phyloP scores from a whole-genome alignment of 2,329 filamentous ascomycete genomes.

The Verticillium alfalfae region DNA sequence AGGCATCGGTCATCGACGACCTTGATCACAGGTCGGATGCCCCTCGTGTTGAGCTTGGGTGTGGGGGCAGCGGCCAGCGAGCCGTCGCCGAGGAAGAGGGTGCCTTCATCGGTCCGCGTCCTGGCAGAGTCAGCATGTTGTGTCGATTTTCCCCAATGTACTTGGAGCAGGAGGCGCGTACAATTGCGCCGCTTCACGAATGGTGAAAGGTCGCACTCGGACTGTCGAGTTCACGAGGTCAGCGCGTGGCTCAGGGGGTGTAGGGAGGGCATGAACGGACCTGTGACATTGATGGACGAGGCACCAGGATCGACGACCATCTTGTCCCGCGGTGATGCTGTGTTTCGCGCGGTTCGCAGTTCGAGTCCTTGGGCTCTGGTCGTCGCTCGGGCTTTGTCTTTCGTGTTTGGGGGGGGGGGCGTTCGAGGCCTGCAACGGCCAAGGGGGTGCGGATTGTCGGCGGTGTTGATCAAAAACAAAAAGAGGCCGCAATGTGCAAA shows the following conservation, averaged over 20 bases:
- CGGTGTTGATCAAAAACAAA: constrained; percentile 9
- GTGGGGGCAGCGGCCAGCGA: constrained; percentile 83
- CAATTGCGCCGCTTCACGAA: constrained; percentile 92
- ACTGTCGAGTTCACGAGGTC: constrained; percentile 35
- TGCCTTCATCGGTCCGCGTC: constrained; percentile 71
- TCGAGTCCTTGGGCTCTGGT: neutral
- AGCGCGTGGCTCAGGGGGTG: constrained; percentile 15
- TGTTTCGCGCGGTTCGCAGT: neutral
- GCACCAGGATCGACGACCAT: constrained; percentile 35
- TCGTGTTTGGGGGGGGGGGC: neutral
- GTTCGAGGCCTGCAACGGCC: neutral
- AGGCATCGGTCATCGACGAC: constrained; percentile 94
- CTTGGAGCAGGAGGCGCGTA: constrained; percentile 27
- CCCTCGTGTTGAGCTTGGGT: constrained; percentile 79
- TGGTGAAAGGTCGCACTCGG: constrained; percentile 68
- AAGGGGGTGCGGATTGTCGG: neutral
- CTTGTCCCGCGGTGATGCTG: neutral
- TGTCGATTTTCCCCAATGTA: neutral
- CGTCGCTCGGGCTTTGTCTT: constrained; percentile 2
- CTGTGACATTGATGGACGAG: constrained; percentile 55
- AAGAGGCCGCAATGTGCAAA: constrained; percentile 9
- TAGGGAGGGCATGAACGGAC: constrained; percentile 25
- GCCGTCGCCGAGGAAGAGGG: constrained; percentile 92
- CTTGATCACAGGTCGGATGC: constrained; percentile 87
- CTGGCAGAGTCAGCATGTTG: constrained; percentile 23